phyloP scores from a whole-genome alignment of 495 filamentous ascomycete genomes.

The Recurvomyces mirabilis region DNA sequence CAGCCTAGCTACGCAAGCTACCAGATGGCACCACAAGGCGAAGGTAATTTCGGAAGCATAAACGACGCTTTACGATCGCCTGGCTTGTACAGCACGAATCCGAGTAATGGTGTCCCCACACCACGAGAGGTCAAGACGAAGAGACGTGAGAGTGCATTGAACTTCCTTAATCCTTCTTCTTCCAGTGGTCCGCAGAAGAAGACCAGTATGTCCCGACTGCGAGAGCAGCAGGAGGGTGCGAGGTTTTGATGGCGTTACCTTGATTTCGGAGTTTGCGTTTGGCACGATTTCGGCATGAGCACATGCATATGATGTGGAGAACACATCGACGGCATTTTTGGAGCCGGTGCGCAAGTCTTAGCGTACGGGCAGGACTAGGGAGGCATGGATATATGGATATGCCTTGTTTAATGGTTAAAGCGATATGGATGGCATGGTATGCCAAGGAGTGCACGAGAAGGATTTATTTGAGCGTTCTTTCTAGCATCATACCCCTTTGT shows the following conservation, averaged over 20 bases:
- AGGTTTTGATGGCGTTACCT: no score
- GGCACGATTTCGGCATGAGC: no score
- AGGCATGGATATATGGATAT: no score
- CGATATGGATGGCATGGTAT: constrained; percentile 1
- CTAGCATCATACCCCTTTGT: constrained; percentile 19
- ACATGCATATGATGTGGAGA: no score
- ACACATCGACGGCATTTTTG: no score
- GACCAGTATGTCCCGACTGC: constrained; percentile 17
- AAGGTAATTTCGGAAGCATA: constrained; percentile 27
- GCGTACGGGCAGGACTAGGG: no score
- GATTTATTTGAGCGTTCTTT: constrained; percentile 6
- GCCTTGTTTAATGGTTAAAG: no score
- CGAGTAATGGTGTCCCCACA: neutral
- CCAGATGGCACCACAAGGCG: constrained; percentile 21
- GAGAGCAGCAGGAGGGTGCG: constrained; percentile 12
- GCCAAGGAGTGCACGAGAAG: neutral
- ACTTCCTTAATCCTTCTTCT: constrained; percentile 24
- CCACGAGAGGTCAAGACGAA: constrained; percentile 21
- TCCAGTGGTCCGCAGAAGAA: constrained; percentile 19
- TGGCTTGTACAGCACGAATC: constrained; percentile 4
- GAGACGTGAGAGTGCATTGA: constrained; percentile 30
- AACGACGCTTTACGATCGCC: constrained; percentile 26
- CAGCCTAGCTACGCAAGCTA: constrained; percentile 43
- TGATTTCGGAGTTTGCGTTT: no score
- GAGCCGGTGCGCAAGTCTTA: no score